Evolutionary conservation across 352 stramenopile species (phyloP).

Genomic region (Poterioochromonas sp.): DNA sequence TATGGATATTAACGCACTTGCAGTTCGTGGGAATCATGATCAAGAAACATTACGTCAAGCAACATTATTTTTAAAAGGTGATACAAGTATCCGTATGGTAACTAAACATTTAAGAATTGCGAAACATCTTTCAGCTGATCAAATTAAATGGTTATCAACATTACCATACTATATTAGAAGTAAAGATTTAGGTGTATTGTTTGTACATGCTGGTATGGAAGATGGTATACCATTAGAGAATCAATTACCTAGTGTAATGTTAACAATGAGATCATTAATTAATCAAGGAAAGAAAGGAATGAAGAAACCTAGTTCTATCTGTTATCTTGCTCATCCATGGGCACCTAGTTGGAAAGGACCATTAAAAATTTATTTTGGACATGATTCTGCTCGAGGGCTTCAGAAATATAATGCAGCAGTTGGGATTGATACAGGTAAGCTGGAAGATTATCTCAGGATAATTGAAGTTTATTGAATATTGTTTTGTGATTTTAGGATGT

Average conservation of each 20-base stretch:
- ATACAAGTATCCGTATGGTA: too few species aligned
- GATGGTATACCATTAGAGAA: slow-evolving; percentile 27
- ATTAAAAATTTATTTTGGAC: slow-evolving; percentile 49
- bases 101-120: too few species aligned
- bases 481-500: slow-evolving; percentile 38
- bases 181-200: slow-evolving; percentile 41
- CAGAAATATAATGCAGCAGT: slow-evolving; percentile 45
- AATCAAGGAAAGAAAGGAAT: neutral
- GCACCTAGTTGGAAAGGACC: slow-evolving; percentile 45
- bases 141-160: slow-evolving; percentile 44
- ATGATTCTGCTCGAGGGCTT: slow-evolving; percentile 47
- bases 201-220: slow-evolving; percentile 46
- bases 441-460: neutral
- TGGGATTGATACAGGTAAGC: slow-evolving; percentile 44
- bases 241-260: slow-evolving; percentile 47
- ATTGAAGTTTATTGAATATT: neutral
- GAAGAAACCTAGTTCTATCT: neutral
- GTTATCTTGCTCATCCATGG: slow-evolving; percentile 28
- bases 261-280: slow-evolving; percentile 45
- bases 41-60: slow-evolving; percentile 46
- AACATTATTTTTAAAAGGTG: too few species aligned
- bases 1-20: slow-evolving; percentile 43
- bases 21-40: slow-evolving; percentile 51
- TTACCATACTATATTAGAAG: slow-evolving; percentile 46
- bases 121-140: too few species aligned